Percentiles rank a stretch among this genome's conserved stretches.
Evolutionary conservation across 345 rosid species (phyloP).

Genomic region (Gynandropsis gynandra): DNA sequence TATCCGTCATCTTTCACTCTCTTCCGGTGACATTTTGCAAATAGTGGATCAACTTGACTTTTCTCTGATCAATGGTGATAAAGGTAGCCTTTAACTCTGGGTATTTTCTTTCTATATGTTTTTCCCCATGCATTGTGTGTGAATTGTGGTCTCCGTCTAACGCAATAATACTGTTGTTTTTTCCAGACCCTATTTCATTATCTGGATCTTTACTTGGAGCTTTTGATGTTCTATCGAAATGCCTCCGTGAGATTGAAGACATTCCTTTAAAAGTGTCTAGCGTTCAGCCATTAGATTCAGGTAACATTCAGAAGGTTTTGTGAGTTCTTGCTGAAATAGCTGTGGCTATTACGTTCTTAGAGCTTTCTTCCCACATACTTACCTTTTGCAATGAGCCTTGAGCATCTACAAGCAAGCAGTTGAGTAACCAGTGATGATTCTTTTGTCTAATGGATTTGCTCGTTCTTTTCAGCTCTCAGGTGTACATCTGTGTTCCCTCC

Average conservation of each 20-base stretch:
- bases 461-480: slow-evolving; percentile 66
- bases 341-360: too few species aligned
- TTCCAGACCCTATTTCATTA: slow-evolving; percentile 59
- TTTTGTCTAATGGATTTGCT: slow-evolving; percentile 8
- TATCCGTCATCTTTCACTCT: slow-evolving; percentile 56
- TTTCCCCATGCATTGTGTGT: not conserved
- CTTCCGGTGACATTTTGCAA: slow-evolving; percentile 43
- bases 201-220: slow-evolving; percentile 55
- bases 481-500: slow-evolving; percentile 86
- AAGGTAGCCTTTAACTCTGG: slow-evolving; percentile 39
- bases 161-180: slow-evolving; percentile 10
- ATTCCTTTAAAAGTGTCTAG: slow-evolving; percentile 78
- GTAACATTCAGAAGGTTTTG: slow-evolving; percentile 26
- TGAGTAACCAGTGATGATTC: slow-evolving; percentile 9
- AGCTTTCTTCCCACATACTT: slow-evolving; percentile 1
- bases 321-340: too few species aligned
- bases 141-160: not conserved
- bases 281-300: slow-evolving; percentile 82
- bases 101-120: slow-evolving; percentile 4
- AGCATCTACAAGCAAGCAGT: slow-evolving; percentile 3
- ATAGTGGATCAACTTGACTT: slow-evolving; percentile 91
- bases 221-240: slow-evolving; percentile 67
- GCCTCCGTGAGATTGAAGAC: slow-evolving; percentile 57
- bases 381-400: slow-evolving; percentile 11
- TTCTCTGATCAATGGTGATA: slow-evolving; percentile 51